Percentiles rank a stretch among this genome's conserved stretches.
Evolutionary conservation across 139 green algal species (phyloP).

Genomic region (Tetradesmus obliquus): DNA sequence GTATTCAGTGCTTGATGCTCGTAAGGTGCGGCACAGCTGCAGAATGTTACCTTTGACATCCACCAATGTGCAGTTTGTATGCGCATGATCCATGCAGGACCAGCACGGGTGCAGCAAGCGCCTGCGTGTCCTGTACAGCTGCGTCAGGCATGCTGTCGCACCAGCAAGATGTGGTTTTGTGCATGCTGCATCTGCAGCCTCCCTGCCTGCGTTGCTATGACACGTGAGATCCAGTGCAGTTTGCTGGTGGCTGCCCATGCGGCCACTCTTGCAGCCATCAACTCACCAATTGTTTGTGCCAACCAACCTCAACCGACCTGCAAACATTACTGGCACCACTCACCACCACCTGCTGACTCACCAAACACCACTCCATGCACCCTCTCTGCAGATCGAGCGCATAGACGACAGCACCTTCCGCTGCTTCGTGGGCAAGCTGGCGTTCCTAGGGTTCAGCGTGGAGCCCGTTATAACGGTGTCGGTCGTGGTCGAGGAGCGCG

Average conservation of each 20-base stretch:
- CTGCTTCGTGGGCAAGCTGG: conserved; percentile 79
- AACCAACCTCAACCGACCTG: not conserved
- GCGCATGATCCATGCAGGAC: not conserved
- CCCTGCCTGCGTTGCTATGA: not conserved
- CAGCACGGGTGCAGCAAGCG: not conserved
- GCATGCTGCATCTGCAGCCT: not conserved
- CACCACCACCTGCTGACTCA: not conserved
- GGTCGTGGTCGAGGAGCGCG: conserved; percentile 70
- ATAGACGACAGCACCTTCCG: conserved; percentile 84
- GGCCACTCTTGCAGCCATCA: not conserved
- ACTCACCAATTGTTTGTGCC: not conserved
- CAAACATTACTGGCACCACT: not conserved
- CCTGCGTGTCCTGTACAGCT: not conserved
- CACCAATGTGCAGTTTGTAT: not conserved
- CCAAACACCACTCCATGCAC: not conserved
- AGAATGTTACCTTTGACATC: not conserved
- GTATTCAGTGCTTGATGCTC: conserved; percentile 89
- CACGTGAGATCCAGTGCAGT: not conserved
- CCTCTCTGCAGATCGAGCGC: conserved; percentile 73
- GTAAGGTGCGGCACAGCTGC: conserved; percentile 26
- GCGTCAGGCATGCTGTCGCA: not conserved
- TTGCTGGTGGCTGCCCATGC: not conserved
- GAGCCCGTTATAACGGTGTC: conserved; percentile 88
- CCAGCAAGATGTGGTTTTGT: not conserved
- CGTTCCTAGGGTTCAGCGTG: conserved; percentile 76